phyloP scores from a whole-genome alignment of 2,329 filamentous ascomycete species.

The Cladophialophora chaetospira region DNA sequence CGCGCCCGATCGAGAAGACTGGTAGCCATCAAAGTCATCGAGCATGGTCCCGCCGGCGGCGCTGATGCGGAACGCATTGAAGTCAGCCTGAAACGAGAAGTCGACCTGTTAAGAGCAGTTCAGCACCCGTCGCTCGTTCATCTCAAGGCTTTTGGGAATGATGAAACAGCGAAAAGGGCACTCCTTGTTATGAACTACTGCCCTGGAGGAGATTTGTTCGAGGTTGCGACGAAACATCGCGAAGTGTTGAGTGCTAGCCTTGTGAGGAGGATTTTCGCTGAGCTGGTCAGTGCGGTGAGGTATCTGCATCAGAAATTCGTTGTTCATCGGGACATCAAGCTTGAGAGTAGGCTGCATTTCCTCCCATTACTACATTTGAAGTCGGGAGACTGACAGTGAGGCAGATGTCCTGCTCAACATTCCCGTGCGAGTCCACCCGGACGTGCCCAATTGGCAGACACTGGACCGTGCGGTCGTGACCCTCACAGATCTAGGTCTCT shows the following conservation, averaged over 20 bases:
- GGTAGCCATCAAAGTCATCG: slow-evolving; percentile 92
- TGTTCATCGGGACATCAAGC: slow-evolving; percentile 95
- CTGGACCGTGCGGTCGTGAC: slow-evolving; percentile 84
- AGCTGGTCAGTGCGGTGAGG: slow-evolving; percentile 79
- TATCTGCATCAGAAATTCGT: slow-evolving; percentile 86
- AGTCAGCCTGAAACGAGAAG: slow-evolving; percentile 88
- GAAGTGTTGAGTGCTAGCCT: slow-evolving; percentile 68
- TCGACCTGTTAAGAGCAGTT: slow-evolving; percentile 88
- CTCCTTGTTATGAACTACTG: slow-evolving; percentile 89
- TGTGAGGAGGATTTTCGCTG: slow-evolving; percentile 83
- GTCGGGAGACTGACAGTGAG: slow-evolving; percentile 25
- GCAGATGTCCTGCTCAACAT: slow-evolving; percentile 90
- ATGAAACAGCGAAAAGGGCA: slow-evolving; percentile 74
- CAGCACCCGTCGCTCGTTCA: slow-evolving; percentile 88
- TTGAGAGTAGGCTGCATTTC: slow-evolving; percentile 73
- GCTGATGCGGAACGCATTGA: slow-evolving; percentile 92
- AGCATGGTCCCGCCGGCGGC: slow-evolving; percentile 90
- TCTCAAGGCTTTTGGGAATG: slow-evolving; percentile 87
- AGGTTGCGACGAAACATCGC: slow-evolving; percentile 75
- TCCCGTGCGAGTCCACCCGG: slow-evolving; percentile 66
- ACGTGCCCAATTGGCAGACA: slow-evolving; percentile 67
- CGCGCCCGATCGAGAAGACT: slow-evolving; percentile 67
- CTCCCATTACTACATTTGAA: neutral
- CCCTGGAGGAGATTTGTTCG: slow-evolving; percentile 91
- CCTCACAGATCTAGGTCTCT: slow-evolving; percentile 87